These are phyloP conservation scores for Phytophthora constricta DNA, from an alignment of 352 stramenopile species.

Conservation along the genomic window DNA sequence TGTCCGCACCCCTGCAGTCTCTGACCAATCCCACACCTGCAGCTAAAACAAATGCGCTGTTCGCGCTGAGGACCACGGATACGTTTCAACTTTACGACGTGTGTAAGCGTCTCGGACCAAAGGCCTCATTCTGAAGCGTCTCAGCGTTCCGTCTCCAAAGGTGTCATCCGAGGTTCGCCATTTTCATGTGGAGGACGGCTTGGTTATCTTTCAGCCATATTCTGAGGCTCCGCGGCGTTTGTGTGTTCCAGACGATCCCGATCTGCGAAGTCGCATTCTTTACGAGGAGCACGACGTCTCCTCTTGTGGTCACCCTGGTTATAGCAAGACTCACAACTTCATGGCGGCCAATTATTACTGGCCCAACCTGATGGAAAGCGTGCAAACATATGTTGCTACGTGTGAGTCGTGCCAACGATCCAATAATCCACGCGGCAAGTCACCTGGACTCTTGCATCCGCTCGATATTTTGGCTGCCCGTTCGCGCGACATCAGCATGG, in stretches of 20 bases:
- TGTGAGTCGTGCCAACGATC: slow-evolving; percentile 24
- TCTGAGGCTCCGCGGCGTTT: slow-evolving; percentile 4
- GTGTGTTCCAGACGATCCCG: slow-evolving; percentile 7
- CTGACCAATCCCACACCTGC: slow-evolving; percentile 1
- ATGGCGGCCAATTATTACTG: slow-evolving; percentile 16
- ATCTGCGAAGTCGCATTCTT: slow-evolving; percentile 15
- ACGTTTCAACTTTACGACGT: neutral
- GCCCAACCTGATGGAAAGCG: slow-evolving; percentile 9
- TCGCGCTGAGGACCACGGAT: neutral
- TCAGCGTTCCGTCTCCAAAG: neutral
- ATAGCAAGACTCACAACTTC: slow-evolving; percentile 13
- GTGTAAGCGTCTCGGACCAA: neutral
- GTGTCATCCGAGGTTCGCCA: neutral
- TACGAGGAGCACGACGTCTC: slow-evolving; percentile 16
- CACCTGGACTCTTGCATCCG: slow-evolving; percentile 6
- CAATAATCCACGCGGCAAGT: slow-evolving; percentile 10
- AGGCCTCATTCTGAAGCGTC: neutral
- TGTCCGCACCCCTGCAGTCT: neutral
- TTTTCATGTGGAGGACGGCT: neutral
- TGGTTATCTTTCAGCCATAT: slow-evolving; percentile 14
- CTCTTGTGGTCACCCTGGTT: slow-evolving; percentile 8
- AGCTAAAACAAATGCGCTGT: neutral
- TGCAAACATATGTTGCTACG: slow-evolving; percentile 10
- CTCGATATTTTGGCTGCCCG: slow-evolving; percentile 7
- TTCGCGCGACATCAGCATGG: slow-evolving; percentile 24